Base-by-base conservation (phyloP, 768 basidiomycete genomes). In the Tylopilus sp. region DNA sequence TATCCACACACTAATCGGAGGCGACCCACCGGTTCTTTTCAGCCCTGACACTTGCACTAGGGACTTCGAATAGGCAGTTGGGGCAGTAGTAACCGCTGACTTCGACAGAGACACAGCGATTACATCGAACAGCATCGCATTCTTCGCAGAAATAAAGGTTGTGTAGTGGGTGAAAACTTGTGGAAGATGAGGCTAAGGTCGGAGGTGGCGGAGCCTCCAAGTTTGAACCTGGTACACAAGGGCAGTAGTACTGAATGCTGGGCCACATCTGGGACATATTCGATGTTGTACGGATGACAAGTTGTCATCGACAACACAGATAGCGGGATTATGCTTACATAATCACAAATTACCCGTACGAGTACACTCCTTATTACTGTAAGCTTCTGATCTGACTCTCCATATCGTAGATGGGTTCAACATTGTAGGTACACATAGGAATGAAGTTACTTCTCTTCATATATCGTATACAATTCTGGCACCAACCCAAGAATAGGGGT, bases 11-110 rank as follows among this genome's bases (percentile, higher is more conserved):
- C 33, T 26, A 28, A 22, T 13, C 22, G 33, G 49, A 17, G 31
- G 57, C 72, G 14, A 44, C 56, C 60, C 57, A 91, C 96, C 95
- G 81, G 65, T 97, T 98, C 79, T 94, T 96, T 72, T 99, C 97
- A 13, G 90, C 93, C 50, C 97, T 80, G n/a, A 99, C 97, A 63
- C 93, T 97, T 3, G 97, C 97, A 67, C 88, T 93, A 1, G 97
- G 96, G 12, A 99, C 97, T 68, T 99, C 97, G 69, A 98, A 99
- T 17, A 98, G 78, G 69, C 97, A 99, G 69, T 96, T 95, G 29
- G 97, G 97, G 68, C 97, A 99, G 70, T 92, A 98, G 69, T 98
- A 99, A 38, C 91, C 92, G 67, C 92, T 90, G 67, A 98, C 89
- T 81, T 99, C 97, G 40, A 92, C 77, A 9, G 86, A 80, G 3